Conservation (phyloP, 495 filamentous ascomycete genomes). For the Aspergillus cavernicola region DNA sequence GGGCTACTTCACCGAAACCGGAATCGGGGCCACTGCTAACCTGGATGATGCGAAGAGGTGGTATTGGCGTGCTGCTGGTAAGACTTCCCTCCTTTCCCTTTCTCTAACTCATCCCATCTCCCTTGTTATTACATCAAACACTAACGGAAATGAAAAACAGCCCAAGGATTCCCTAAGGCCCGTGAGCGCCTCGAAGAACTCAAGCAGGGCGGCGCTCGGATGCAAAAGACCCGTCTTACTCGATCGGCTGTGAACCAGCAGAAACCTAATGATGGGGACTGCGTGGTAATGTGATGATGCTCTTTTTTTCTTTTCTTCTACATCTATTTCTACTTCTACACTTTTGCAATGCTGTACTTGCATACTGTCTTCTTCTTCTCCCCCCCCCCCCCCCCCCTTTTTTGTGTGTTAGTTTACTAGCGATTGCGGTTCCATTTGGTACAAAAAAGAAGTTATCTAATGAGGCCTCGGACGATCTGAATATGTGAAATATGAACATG, state of each 20-base stretch:
- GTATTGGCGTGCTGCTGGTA: conserved; percentile 97
- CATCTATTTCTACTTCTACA: not conserved
- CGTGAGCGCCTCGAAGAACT: conserved; percentile 89
- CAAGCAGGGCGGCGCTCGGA: conserved; percentile 68
- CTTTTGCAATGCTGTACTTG: no score
- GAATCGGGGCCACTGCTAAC: conserved; percentile 82
- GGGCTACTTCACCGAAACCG: conserved; percentile 95
- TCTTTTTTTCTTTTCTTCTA: conserved; percentile 2
- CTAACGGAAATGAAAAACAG: conserved; percentile 39
- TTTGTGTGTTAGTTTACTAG: not conserved
- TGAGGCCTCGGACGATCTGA: conserved; percentile 7
- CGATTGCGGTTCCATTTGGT: conserved; percentile 1
- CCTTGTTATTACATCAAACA: not conserved
- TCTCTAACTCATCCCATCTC: not conserved
- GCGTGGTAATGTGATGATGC: conserved; percentile 48
- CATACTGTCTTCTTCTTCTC: not conserved
- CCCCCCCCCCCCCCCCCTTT: not conserved
- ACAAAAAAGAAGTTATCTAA: conserved; percentile 4
- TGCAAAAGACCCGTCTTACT: conserved; percentile 75
- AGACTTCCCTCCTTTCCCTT: conserved; percentile 41
- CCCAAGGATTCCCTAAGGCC: conserved; percentile 91
- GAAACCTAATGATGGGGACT: conserved; percentile 80
- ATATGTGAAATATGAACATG: not conserved
- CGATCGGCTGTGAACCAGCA: conserved; percentile 78
- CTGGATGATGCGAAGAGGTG: conserved; percentile 94